Evolutionary conservation across 1,284 basidiomycete genomes (phyloP), one percentile per base, ranked within the genome.

Genomic region (Trichosporon sp.): DNA sequence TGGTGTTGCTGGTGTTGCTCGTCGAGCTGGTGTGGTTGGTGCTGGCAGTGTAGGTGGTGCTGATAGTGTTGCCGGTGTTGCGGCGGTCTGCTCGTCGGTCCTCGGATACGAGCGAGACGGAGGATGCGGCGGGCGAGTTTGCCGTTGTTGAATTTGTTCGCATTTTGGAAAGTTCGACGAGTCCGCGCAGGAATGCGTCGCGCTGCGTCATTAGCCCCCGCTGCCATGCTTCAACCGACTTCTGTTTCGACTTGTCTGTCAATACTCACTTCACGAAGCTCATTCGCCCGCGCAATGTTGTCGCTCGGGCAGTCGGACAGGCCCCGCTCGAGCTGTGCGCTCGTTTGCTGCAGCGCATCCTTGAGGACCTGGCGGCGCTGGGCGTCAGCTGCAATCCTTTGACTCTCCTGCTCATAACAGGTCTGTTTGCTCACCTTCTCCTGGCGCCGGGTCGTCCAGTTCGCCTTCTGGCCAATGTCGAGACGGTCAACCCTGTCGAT

Each of bases 221-320:
- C n/a, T n/a, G n/a, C n/a, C n/a, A n/a, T n/a, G n/a, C 25, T 29
- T 44, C 37, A 14, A 19, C 37, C 49, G 27, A 23, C 23, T 25
- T 54, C 11, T n/a, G 19, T n/a, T n/a, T 54, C 49, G 7, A 4
- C 16, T 52, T 29, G 11, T n/a, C 3, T n/a, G n/a, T n/a, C n/a
- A n/a, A n/a, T 5, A 63, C 71, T 67, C 54, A 77, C 74, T 49
- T 70, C 65, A 58, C 65, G 58, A n/a, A 73, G 61, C 49, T 74
- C 70, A 40, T 69, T 68, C 8, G 72, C 75, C 44, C 67, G 61
- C 3, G 71, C 71, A 31, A 74, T 49, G 23, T 73, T 71, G 4
- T 60, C 69, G 58, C 75, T 61, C 2, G 58, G 58, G n/a, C 31
- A 46, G 31, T 59, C 58, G 4, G 40, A 31, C 40, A 46, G 16